Percentiles rank a stretch among this genome's conserved stretches.
Conservation (phyloP, 495 filamentous ascomycete species). For the Achaetomiella virescens region DNA sequence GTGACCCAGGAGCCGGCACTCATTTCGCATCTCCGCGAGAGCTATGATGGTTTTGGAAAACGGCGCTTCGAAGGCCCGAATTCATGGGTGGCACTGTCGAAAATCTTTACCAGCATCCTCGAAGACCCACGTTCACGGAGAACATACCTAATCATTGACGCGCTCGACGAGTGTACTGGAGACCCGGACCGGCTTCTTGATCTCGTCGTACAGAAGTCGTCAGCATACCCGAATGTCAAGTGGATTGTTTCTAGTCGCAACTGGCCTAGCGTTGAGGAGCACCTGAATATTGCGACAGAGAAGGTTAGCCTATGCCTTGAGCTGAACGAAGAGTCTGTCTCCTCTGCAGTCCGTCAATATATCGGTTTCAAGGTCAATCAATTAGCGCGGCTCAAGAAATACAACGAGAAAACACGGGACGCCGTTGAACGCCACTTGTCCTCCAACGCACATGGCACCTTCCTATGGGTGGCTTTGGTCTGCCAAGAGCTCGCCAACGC, state of each 20-base stretch:
- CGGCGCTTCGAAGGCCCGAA: too few species aligned
- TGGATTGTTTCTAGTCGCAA: slow-evolving; percentile 19
- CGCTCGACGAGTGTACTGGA: slow-evolving; percentile 43
- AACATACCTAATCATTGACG: slow-evolving; percentile 40
- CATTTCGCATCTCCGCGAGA: slow-evolving; percentile 22
- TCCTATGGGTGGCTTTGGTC: slow-evolving; percentile 1
- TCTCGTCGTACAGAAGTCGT: slow-evolving; percentile 25
- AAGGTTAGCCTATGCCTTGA: slow-evolving; percentile 11
- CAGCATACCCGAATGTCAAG: slow-evolving; percentile 24
- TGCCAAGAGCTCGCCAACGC: neutral
- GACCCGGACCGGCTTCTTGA: slow-evolving; percentile 27
- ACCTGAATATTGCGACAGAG: neutral
- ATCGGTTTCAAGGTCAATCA: neutral
- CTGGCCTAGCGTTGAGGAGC: slow-evolving; percentile 11
- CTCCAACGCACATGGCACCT: neutral
- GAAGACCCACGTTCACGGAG: slow-evolving; percentile 19
- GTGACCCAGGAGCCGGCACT: slow-evolving; percentile 24
- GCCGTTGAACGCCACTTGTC: neutral
- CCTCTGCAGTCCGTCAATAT: neutral
- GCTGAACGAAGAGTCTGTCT: slow-evolving; percentile 11
- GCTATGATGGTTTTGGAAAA: slow-evolving; percentile 14
- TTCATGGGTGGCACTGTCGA: too few species aligned
- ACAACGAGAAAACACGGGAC: neutral
- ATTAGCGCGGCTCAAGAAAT: neutral
- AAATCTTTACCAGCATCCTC: slow-evolving; percentile 31